Percentiles rank a stretch among this genome's conserved stretches.
These are phyloP conservation scores for Penicillium egyptiacum DNA, from an alignment of 495 filamentous ascomycete species.

Conservation along the genomic window DNA sequence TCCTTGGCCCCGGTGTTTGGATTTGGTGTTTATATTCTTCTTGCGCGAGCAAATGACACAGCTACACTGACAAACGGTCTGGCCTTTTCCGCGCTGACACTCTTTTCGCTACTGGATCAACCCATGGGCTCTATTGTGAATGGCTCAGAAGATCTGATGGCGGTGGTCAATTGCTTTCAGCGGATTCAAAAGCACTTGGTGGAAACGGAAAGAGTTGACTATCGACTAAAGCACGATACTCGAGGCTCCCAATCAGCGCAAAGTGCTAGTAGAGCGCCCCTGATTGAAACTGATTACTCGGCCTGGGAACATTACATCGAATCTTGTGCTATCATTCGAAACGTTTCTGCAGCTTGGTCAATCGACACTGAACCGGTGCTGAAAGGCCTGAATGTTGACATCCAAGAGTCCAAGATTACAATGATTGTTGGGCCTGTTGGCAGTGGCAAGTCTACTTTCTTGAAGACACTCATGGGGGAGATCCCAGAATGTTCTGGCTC, in stretches of 20 bases:
- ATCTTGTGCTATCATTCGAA: slow-evolving; percentile 13
- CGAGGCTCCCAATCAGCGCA: too few relatives aligned
- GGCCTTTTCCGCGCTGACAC: slow-evolving; percentile 28
- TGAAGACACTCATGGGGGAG: slow-evolving; percentile 55
- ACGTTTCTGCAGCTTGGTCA: slow-evolving; percentile 25
- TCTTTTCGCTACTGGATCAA: slow-evolving; percentile 25
- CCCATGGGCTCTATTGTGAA: slow-evolving; percentile 20
- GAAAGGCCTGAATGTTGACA: slow-evolving; percentile 21
- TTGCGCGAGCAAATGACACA: slow-evolving; percentile 18
- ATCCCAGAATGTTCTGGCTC: slow-evolving; percentile 27
- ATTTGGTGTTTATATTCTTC: slow-evolving; percentile 24
- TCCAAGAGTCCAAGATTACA: slow-evolving; percentile 41
- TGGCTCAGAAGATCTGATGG: slow-evolving; percentile 24
- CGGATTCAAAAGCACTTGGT: slow-evolving; percentile 26
- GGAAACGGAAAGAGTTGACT: slow-evolving; percentile 19
- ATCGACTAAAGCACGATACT: slow-evolving; percentile 6
- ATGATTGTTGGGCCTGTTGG: slow-evolving; percentile 57
- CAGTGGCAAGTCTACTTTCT: slow-evolving; percentile 54
- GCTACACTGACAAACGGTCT: slow-evolving; percentile 23
- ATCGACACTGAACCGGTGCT: slow-evolving; percentile 21
- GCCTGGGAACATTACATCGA: background rate
- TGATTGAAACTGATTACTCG: slow-evolving; percentile 14
- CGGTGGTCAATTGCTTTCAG: slow-evolving; percentile 29
- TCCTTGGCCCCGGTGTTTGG: slow-evolving; percentile 26
- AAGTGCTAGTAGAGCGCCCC: background rate